Evolutionary conservation across 352 stramenopile species (phyloP).

Genomic region (Phytopythium aichiense): DNA sequence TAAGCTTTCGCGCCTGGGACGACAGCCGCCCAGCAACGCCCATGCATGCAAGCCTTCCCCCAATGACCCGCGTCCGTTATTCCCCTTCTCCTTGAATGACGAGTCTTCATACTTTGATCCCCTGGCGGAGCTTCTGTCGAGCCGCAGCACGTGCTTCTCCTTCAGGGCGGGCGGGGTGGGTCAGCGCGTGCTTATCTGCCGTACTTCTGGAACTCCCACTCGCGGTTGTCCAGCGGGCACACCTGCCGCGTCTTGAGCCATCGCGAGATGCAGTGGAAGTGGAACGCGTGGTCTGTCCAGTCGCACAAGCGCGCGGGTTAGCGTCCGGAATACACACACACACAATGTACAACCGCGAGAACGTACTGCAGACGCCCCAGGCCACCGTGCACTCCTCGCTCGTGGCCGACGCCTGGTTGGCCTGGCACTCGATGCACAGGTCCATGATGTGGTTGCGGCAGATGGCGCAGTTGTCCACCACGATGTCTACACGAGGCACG

Average conservation of each 20-base stretch:
- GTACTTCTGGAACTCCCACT: slow-evolving; percentile 99
- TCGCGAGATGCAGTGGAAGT: slow-evolving; percentile 99
- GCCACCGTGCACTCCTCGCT: slow-evolving; percentile 87
- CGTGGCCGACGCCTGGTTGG: slow-evolving; percentile 85
- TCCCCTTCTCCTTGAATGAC: neutral
- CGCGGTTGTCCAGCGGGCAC: slow-evolving; percentile 99
- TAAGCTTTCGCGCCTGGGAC: neutral
- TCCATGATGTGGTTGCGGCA: slow-evolving; percentile 99
- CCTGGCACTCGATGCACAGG: slow-evolving; percentile 99
- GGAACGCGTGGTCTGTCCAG: slow-evolving; percentile 95
- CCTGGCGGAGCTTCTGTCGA: neutral
- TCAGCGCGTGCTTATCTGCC: slow-evolving; percentile 48
- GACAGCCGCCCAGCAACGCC: neutral
- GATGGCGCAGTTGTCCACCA: slow-evolving; percentile 94
- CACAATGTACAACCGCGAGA: neutral
- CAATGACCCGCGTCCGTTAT: neutral
- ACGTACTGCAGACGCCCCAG: slow-evolving; percentile 86
- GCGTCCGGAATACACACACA: neutral
- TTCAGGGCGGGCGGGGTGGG: neutral
- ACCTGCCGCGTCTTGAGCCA: slow-evolving; percentile 99
- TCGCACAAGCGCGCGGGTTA: slow-evolving; percentile 4
- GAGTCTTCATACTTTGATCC: neutral
- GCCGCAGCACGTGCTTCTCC: neutral
- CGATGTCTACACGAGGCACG: slow-evolving; percentile 51
- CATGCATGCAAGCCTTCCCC: neutral